Conservation (phyloP, 345 rosid species). For the Gynandropsis gynandra region DNA sequence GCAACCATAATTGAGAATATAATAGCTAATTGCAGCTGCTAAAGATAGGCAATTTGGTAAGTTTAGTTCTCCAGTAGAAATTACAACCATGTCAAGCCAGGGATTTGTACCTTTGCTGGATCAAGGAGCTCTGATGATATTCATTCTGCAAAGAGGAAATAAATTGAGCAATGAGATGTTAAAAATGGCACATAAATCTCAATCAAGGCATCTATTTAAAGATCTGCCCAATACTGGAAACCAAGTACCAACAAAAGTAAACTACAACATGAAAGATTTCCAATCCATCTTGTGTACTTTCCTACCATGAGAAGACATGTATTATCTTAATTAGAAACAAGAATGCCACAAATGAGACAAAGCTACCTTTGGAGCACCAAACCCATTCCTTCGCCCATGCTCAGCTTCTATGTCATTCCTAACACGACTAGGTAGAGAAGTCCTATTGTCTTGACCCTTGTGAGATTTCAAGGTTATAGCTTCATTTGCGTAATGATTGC, state of each 20-base stretch:
- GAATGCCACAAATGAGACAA: background rate
- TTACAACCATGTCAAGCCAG: background rate
- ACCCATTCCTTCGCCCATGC: constrained; percentile 23
- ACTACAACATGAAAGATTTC: background rate
- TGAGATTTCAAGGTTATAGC: constrained; percentile 23
- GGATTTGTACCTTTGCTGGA: background rate
- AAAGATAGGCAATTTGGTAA: background rate
- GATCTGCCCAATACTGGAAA: background rate
- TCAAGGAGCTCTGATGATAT: too few relatives aligned
- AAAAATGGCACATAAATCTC: background rate
- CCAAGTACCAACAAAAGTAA: background rate
- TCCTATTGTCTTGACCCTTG: constrained; percentile 31
- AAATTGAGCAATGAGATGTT: background rate
- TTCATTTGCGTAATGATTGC: constrained; percentile 26
- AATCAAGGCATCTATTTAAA: constrained; percentile 9
- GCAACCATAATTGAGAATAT: too few relatives aligned
- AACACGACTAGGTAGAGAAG: constrained; percentile 11
- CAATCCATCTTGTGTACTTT: background rate
- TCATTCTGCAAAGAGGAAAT: background rate
- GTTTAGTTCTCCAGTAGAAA: background rate
- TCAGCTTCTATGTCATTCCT: constrained; percentile 27
- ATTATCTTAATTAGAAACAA: background rate
- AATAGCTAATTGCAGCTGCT: too few relatives aligned
- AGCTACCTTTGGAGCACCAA: constrained; percentile 27
- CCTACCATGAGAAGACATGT: constrained; percentile 2